phyloP scores from a whole-genome alignment of 106 monocot species.

The Dendrobium officinale region DNA sequence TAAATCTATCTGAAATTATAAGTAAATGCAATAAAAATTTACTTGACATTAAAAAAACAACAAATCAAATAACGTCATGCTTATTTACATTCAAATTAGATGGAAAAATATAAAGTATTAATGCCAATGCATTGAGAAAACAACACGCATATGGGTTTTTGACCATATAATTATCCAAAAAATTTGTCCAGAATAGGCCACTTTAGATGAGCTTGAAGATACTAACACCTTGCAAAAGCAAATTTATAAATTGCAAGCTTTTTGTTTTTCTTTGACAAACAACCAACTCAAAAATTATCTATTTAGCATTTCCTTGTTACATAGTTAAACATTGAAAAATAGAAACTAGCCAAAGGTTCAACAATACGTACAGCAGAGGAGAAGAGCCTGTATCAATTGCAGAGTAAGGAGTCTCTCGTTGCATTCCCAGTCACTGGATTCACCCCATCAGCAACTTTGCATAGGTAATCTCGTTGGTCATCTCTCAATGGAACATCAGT shows the following conservation, averaged over 20 bases:
- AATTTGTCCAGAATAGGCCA: not conserved
- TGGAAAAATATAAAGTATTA: not conserved
- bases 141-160: not conserved
- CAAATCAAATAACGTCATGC: not conserved
- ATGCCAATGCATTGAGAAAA: not conserved
- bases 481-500: slow-evolving; percentile 93
- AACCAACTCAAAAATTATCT: too few species aligned
- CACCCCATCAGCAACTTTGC: slow-evolving; percentile 81
- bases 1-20: too few species aligned
- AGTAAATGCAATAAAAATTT: too few species aligned
- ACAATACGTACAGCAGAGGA: too few species aligned
- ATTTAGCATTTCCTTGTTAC: too few species aligned
- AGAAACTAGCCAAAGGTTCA: too few species aligned
- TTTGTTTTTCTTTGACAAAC: too few species aligned
- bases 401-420: slow-evolving; percentile 81
- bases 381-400: slow-evolving; percentile 25
- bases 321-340: too few species aligned
- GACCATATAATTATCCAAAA: not conserved
- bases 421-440: slow-evolving; percentile 85
- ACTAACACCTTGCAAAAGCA: not conserved
- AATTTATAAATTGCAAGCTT: not conserved
- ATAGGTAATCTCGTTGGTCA: slow-evolving; percentile 83
- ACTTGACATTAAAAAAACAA: not conserved
- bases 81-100: not conserved
- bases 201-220: not conserved